A percentile compares a stretch with the other conserved stretches of the same genome.
phyloP scores from a whole-genome alignment of 2,329 filamentous ascomycete genomes.

The Penicillium paneum region DNA sequence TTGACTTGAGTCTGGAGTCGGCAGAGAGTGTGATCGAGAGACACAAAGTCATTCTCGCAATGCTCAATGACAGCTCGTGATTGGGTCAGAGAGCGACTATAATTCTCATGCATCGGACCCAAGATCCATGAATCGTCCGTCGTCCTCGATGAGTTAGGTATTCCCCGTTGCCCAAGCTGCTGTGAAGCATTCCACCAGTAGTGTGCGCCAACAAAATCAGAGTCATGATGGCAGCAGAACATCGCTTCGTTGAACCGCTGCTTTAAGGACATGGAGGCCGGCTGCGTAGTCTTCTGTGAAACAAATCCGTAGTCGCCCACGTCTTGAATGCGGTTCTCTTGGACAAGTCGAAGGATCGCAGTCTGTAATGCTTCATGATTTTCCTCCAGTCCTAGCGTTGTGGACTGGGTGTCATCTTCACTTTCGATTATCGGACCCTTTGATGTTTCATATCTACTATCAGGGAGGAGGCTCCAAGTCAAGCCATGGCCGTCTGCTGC shows the following conservation, averaged over 20 bases:
- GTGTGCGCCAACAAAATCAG: conserved; percentile 79
- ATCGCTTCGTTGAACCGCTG: conserved; percentile 62
- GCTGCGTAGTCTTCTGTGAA: neutral
- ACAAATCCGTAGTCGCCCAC: conserved; percentile 34
- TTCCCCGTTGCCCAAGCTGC: conserved; percentile 62
- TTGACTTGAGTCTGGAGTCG: conserved; percentile 72
- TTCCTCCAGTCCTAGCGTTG: conserved; percentile 61
- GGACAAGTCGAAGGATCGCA: conserved; percentile 74
- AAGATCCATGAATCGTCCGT: conserved; percentile 67
- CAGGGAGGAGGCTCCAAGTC: conserved; percentile 61
- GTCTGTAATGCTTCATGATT: conserved; percentile 79
- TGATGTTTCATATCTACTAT: conserved; percentile 51
- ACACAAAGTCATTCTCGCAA: conserved; percentile 58
- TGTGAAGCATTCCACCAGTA: conserved; percentile 81
- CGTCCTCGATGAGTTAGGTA: conserved; percentile 49
- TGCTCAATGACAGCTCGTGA: conserved; percentile 34
- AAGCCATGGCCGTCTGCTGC: conserved; percentile 68
- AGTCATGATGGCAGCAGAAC: conserved; percentile 70
- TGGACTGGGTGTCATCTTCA: conserved; percentile 36
- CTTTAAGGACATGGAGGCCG: conserved; percentile 28
- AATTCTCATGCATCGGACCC: conserved; percentile 67
- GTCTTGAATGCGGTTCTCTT: conserved; percentile 77
- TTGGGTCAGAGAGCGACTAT: conserved; percentile 31
- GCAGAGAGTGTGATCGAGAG: conserved; percentile 78
- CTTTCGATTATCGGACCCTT: conserved; percentile 61